phyloP scores from a whole-genome alignment of 768 basidiomycete species.

The Scleroderma citrinum region DNA sequence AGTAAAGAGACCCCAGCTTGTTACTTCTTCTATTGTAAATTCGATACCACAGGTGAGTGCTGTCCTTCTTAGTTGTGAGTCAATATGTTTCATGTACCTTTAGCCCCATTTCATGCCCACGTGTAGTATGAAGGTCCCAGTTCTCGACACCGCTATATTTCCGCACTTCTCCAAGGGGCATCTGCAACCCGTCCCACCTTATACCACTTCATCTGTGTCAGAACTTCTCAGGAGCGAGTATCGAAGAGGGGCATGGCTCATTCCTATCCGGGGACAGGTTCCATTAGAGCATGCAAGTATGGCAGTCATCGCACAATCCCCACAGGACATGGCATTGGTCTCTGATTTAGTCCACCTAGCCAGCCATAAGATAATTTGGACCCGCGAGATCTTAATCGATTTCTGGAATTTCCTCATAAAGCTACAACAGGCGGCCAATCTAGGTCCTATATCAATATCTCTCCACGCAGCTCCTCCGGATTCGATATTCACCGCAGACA shows the following conservation, averaged over 20 bases:
- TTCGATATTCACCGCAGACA: slow-evolving; percentile 6
- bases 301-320: slow-evolving; percentile 35
- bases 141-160: slow-evolving; percentile 16
- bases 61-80: neutral
- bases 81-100: slow-evolving; percentile 8
- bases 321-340: slow-evolving; percentile 5
- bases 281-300: slow-evolving; percentile 44
- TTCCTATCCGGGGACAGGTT: slow-evolving; percentile 48
- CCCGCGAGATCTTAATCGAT: slow-evolving; percentile 31
- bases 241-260: slow-evolving; percentile 48
- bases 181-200: slow-evolving; percentile 34
- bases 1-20: slow-evolving; percentile 31
- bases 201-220: slow-evolving; percentile 27
- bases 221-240: slow-evolving; percentile 26
- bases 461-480: slow-evolving; percentile 34
- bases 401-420: slow-evolving; percentile 49
- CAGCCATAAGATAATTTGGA: slow-evolving; percentile 40
- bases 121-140: slow-evolving; percentile 10
- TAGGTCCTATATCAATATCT: slow-evolving; percentile 46
- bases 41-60: slow-evolving; percentile 42
- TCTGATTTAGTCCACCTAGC: slow-evolving; percentile 1
- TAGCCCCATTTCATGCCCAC: slow-evolving; percentile 21
- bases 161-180: slow-evolving; percentile 30
- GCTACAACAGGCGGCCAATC: slow-evolving; percentile 29
- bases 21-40: slow-evolving; percentile 29